Evolutionary conservation across 352 stramenopile species (phyloP), one percentile per base, ranked within the genome.

Genomic region (Pythium rishiriense): DNA sequence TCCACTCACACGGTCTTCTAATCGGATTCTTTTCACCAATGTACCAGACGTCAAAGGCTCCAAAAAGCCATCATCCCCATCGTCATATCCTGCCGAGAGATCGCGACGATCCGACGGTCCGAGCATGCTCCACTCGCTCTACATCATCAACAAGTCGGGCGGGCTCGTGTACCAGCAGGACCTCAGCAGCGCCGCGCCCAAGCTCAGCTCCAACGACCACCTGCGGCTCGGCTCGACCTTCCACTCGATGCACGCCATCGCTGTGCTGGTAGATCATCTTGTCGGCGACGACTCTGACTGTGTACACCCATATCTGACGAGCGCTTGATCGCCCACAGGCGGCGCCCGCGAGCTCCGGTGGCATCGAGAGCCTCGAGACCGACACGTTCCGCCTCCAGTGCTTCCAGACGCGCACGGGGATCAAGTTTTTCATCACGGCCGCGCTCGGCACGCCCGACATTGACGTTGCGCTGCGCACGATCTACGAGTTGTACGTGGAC

Each of bases 401-500:
- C 85, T 93, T 97, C 48, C 90, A 98, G 73, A 96, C 92, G 43
- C 76, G 85, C 14, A 98, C 93, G 17, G 92, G 92, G 2, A 86
- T 96, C 55, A 98, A 97, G 66, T 98, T 98, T 68, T 97, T 98
- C 62, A 87, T 98, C 55, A 98, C 90, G n/a, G 89, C 92, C 22
- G 79, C 90, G 25, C 76, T 95, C 14, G 86, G 83, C 24, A 96
- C 89, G 45, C 72, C 78, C 21, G 89, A 97, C 15, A 64, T 98
- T 39, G 91, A 97, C 53, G 63, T 74, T 25, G 90, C 90, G 3
- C 64, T 98, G 62, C 87, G 81, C 55, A 85, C 81, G 4, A 90
- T 98, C 28, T 98, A 98, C 72, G 91, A 98, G 58, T 69, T 98
- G n/a, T 98, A 97, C 70, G 82, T 96, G 37, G 93, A 98, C 82